Evolutionary conservation across 345 rosid genomes (phyloP).

Genomic region (Cochlearia excelsa): DNA sequence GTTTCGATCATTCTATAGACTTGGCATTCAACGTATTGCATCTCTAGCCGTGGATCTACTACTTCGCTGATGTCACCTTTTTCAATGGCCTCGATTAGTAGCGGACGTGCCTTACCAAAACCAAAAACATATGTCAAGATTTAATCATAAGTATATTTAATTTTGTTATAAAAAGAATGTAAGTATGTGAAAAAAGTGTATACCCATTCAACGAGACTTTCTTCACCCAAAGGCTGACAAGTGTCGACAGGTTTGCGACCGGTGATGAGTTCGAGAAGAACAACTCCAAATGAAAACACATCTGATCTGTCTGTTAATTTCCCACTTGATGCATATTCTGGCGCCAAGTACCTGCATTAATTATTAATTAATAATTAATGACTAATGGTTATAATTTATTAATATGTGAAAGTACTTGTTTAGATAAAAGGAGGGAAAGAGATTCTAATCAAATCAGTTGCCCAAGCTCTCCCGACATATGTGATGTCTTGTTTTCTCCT

Average conservation of each 20-base stretch:
- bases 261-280: constrained; percentile 85
- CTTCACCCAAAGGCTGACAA: constrained; percentile 88
- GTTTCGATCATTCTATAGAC: constrained; percentile 62
- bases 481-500: too few relatives aligned
- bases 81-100: constrained; percentile 56
- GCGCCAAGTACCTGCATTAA: constrained; percentile 53
- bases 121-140: too few relatives aligned
- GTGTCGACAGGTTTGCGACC: constrained; percentile 92
- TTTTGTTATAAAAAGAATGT: too few relatives aligned
- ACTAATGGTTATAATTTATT: too few relatives aligned
- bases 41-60: constrained; percentile 61
- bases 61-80: constrained; percentile 51
- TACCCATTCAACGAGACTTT: constrained; percentile 99
- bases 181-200: background rate
- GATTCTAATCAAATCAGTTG: too few relatives aligned
- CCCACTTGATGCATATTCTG: constrained; percentile 78
- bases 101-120: constrained; percentile 53
- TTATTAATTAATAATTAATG: too few relatives aligned
- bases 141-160: too few relatives aligned
- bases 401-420: too few relatives aligned
- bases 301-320: constrained; percentile 68
- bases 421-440: too few relatives aligned
- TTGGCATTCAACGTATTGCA: constrained; percentile 51
- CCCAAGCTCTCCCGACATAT: too few relatives aligned
- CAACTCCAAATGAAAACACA: constrained; percentile 94